Percentiles rank a stretch among this genome's conserved stretches.
phyloP scores from a whole-genome alignment of 2,329 filamentous ascomycete genomes.

The Penicillium sp. region DNA sequence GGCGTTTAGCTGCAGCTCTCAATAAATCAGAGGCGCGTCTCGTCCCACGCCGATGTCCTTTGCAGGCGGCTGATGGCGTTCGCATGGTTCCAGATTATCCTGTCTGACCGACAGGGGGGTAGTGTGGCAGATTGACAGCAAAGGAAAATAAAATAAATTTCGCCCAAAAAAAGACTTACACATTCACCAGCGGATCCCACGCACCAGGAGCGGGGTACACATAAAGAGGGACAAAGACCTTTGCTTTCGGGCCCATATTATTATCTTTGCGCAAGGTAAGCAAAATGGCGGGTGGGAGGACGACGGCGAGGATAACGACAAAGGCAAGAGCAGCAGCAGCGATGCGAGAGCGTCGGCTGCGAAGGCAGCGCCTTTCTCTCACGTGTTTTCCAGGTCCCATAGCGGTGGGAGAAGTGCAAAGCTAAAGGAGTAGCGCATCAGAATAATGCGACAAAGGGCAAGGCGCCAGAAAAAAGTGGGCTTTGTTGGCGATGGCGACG shows the following conservation, averaged over 20 bases:
- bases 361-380: conserved; percentile 35
- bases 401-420: conserved; percentile 21
- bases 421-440: conserved; percentile 16
- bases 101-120: conserved; percentile 15
- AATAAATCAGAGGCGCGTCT: conserved; percentile 17
- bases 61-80: conserved; percentile 24
- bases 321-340: conserved; percentile 32
- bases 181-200: conserved; percentile 52
- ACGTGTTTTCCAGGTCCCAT: conserved; percentile 39
- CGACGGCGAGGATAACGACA: conserved; percentile 36
- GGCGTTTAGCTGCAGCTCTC: conserved; percentile 31
- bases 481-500: conserved; percentile 19
- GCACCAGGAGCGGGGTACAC: conserved; percentile 54
- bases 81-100: conserved; percentile 20
- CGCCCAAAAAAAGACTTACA: conserved; percentile 39
- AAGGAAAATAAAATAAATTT: conserved; percentile 16
- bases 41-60: conserved; percentile 21
- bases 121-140: conserved; percentile 7
- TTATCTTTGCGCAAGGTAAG: conserved; percentile 41
- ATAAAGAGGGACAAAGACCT: conserved; percentile 55
- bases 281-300: conserved; percentile 41
- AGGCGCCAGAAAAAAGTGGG: conserved; percentile 25
- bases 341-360: conserved; percentile 36
- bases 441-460: conserved; percentile 18
- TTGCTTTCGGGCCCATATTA: conserved; percentile 43